Evolutionary conservation across 768 basidiomycete genomes (phyloP).

Genomic region (Amanita pseudoporphyria): DNA sequence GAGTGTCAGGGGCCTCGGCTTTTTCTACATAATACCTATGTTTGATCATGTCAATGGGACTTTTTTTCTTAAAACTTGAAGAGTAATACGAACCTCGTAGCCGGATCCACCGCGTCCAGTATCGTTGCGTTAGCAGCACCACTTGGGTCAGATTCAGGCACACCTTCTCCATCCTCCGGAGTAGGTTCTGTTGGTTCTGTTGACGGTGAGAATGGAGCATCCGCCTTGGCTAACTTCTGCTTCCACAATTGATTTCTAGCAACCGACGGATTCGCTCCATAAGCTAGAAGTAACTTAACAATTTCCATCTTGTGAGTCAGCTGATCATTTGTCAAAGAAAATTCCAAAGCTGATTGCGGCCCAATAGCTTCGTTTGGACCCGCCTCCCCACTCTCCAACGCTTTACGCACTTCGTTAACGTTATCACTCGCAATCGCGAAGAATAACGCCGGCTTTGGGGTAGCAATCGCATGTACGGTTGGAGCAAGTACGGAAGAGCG

Average conservation of each 20-base stretch:
- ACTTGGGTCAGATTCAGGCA: conserved; percentile 5
- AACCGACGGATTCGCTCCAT: conserved; percentile 65
- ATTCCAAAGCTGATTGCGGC: conserved; percentile 69
- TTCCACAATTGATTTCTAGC: conserved; percentile 26
- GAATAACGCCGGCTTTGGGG: conserved; percentile 61
- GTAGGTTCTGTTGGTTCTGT: conserved; percentile 2
- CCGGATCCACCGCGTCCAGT: conserved; percentile 59
- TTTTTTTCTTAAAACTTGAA: background rate
- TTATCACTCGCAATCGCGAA: conserved; percentile 84
- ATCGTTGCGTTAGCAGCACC: conserved; percentile 10
- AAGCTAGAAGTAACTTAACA: conserved; percentile 66
- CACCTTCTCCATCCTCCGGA: conserved; percentile 12
- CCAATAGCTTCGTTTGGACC: conserved; percentile 69
- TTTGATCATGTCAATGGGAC: background rate
- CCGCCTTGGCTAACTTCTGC: background rate
- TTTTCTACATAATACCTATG: conserved; percentile 64
- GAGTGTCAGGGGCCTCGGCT: conserved; percentile 57
- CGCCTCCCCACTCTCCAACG: conserved; percentile 58
- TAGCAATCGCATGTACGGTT: conserved; percentile 46
- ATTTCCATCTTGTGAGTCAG: conserved; percentile 65
- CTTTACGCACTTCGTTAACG: conserved; percentile 56
- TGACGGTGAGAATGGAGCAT: background rate
- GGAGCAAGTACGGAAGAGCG: conserved; percentile 21
- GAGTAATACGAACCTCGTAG: conserved; percentile 44
- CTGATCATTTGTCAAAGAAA: conserved; percentile 64